phyloP scores from a whole-genome alignment of 169 alveolate genomes.

The Babesia bovis region DNA sequence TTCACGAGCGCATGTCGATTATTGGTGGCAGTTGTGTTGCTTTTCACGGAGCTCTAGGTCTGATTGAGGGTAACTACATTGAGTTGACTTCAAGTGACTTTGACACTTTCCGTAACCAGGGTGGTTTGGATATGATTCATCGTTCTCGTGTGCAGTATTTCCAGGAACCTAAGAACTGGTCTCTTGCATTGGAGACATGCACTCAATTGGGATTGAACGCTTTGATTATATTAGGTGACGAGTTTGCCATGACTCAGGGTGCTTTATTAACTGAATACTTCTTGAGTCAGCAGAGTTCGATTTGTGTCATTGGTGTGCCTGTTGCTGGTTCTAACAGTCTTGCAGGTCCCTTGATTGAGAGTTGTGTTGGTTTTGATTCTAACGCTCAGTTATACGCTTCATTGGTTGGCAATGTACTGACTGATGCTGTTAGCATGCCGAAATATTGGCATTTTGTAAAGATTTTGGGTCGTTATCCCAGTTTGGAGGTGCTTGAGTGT shows the following conservation, averaged over 20 bases:
- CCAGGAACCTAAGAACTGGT: conserved; percentile 67
- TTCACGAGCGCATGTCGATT: conserved; percentile 84
- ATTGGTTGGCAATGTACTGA: conserved; percentile 95
- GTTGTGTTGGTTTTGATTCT: conserved; percentile 96
- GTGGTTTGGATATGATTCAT: conserved; percentile 94
- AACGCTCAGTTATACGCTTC: conserved; percentile 94
- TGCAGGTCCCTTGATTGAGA: conserved; percentile 87
- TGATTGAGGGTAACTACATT: conserved; percentile 86
- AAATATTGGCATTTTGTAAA: conserved; percentile 98
- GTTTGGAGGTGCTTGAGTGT: conserved; percentile 92
- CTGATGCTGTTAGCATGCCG: conserved; percentile 97
- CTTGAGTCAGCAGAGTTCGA: conserved; percentile 79
- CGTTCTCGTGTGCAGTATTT: conserved; percentile 77
- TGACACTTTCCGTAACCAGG: conserved; percentile 90
- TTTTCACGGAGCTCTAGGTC: conserved; percentile 88
- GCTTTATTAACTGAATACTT: conserved; percentile 89
- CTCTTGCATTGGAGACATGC: conserved; percentile 78
- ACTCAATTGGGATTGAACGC: conserved; percentile 87
- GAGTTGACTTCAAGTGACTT: conserved; percentile 86
- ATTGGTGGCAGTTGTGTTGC: conserved; percentile 83
- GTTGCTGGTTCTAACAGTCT: conserved; percentile 92
- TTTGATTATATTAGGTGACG: conserved; percentile 94
- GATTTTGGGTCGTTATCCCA: conserved; percentile 97
- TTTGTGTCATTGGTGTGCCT: conserved; percentile 94
- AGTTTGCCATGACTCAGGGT: conserved; percentile 93